These are phyloP conservation scores for Simplicillium sp. DNA, from an alignment of 2,329 filamentous ascomycete genomes.

Conservation along the genomic window DNA sequence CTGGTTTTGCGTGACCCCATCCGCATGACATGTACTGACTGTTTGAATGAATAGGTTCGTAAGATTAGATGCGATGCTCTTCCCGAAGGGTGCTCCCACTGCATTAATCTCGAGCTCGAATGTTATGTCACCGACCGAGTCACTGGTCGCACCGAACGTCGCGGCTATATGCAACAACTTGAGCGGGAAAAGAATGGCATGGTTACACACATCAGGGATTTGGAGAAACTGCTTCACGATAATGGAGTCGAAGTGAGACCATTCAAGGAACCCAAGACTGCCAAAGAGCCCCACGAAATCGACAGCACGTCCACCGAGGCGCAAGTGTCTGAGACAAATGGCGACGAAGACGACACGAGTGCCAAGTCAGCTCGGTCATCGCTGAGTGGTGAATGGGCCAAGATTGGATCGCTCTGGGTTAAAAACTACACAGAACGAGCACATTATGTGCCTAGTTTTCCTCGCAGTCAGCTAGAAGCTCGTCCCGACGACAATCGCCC, in stretches of 20 bases:
- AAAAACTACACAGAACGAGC: constrained; percentile 18
- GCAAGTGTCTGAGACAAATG: constrained; percentile 9
- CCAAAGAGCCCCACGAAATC: constrained; percentile 2
- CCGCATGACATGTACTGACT: too few species aligned
- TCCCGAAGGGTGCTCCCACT: constrained; percentile 74
- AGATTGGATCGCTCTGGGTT: constrained; percentile 22
- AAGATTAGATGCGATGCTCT: constrained; percentile 83
- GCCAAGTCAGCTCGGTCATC: constrained; percentile 11
- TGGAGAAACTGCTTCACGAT: constrained; percentile 56
- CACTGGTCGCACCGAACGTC: constrained; percentile 67
- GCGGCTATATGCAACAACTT: constrained; percentile 69
- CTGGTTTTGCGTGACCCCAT: background rate
- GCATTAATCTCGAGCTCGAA: constrained; percentile 63
- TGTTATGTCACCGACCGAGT: constrained; percentile 84
- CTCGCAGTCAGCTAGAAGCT: constrained; percentile 26
- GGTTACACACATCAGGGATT: constrained; percentile 54
- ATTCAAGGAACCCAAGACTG: constrained; percentile 29
- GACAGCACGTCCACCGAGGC: background rate
- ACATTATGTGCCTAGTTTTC: constrained; percentile 15
- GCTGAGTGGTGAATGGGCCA: constrained; percentile 18
- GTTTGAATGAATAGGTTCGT: constrained; percentile 44
- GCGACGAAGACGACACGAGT: constrained; percentile 15
- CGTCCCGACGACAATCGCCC: constrained; percentile 46
- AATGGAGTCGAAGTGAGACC: constrained; percentile 52
- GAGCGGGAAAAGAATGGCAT: constrained; percentile 64